phyloP scores from a whole-genome alignment of 257 asterid species.

The Primulina tabacum region DNA sequence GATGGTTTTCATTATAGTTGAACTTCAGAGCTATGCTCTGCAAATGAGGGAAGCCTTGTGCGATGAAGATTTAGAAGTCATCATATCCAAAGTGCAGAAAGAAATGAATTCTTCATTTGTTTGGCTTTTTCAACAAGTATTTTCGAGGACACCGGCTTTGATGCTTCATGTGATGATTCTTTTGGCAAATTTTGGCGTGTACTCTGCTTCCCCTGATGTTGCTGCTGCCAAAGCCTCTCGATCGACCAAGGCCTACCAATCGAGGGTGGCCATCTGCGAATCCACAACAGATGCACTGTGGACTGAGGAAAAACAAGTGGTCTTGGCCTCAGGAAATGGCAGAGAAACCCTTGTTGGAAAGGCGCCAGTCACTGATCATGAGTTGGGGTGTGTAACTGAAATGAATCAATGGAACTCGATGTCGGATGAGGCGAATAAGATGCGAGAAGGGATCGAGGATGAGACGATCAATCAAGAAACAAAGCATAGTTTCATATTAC shows the following conservation, averaged over 20 bases:
- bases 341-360: background rate
- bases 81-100: constrained; percentile 45
- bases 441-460: constrained; percentile 27
- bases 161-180: constrained; percentile 75
- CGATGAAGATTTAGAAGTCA: constrained; percentile 54
- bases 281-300: background rate
- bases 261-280: constrained; percentile 6
- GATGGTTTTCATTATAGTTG: constrained; percentile 61
- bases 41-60: constrained; percentile 63
- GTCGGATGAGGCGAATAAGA: constrained; percentile 38
- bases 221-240: constrained; percentile 17
- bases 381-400: background rate
- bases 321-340: background rate
- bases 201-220: constrained; percentile 38
- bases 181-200: constrained; percentile 56
- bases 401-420: background rate
- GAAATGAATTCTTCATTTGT: constrained; percentile 73
- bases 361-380: background rate
- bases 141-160: constrained; percentile 63
- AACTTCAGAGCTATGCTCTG: constrained; percentile 72
- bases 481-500: constrained; percentile 48
- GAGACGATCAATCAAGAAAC: constrained; percentile 37
- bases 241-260: constrained; percentile 18
- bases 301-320: background rate
- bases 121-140: constrained; percentile 86